These are phyloP conservation scores for Pyrenochaeta sp. DNA, from an alignment of 2,329 filamentous ascomycete genomes.

Conservation along the genomic window DNA sequence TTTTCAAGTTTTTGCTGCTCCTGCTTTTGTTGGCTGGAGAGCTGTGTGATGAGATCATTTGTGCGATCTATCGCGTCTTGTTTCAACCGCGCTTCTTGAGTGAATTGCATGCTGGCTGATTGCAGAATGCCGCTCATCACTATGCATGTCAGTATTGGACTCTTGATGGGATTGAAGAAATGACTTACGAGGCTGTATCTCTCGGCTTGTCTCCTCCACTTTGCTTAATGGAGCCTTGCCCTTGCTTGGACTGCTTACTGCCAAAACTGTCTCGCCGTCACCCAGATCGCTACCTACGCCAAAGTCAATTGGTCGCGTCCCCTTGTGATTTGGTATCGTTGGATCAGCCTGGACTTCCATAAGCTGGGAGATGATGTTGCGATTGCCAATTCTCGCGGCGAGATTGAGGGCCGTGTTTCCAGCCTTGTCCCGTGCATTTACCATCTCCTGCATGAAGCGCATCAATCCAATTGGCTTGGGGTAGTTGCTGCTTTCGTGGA, in stretches of 20 bases:
- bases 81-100: conserved; percentile 81
- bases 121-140: conserved; percentile 85
- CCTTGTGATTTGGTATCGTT: conserved; percentile 89
- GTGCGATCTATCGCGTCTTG: conserved; percentile 84
- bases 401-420: conserved; percentile 96
- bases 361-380: conserved; percentile 95
- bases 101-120: conserved; percentile 80
- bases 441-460: conserved; percentile 95
- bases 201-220: conserved; percentile 78
- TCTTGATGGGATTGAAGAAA: not conserved
- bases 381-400: conserved; percentile 89
- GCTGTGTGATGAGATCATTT: conserved; percentile 80
- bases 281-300: conserved; percentile 78
- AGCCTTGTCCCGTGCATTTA: conserved; percentile 92
- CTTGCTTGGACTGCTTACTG: conserved; percentile 46
- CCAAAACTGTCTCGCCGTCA: conserved; percentile 24
- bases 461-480: conserved; percentile 82
- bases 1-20: conserved; percentile 77
- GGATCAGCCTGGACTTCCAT: conserved; percentile 94
- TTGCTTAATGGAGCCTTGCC: conserved; percentile 51
- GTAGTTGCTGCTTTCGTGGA: conserved; percentile 62
- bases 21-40: conserved; percentile 79
- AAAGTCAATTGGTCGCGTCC: conserved; percentile 90
- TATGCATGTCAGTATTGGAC: conserved; percentile 10
- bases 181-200: conserved; percentile 78